Evolutionary conservation across 2,329 filamentous ascomycete species (phyloP).

Genomic region (Ophiostoma sp.): DNA sequence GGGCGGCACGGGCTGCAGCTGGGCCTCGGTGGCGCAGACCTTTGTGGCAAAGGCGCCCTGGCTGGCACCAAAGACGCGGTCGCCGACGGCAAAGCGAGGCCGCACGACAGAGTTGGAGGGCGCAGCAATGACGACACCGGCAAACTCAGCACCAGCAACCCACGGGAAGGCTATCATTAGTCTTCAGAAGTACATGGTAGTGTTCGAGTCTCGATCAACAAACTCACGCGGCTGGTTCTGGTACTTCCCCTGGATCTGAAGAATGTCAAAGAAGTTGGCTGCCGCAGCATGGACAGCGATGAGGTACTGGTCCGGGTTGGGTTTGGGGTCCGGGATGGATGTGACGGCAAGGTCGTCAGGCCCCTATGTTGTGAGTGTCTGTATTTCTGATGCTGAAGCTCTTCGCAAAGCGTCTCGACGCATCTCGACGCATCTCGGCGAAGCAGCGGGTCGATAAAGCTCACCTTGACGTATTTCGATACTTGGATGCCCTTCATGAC

Average conservation of each 20-base stretch:
- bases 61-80: slow-evolving; percentile 76
- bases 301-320: slow-evolving; percentile 70
- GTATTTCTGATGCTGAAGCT: neutral
- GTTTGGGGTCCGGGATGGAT: slow-evolving; percentile 67
- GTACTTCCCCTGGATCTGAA: slow-evolving; percentile 94
- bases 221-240: slow-evolving; percentile 66
- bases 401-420: too few relatives aligned
- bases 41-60: slow-evolving; percentile 84
- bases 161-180: slow-evolving; percentile 61
- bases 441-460: neutral
- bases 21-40: slow-evolving; percentile 59
- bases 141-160: slow-evolving; percentile 82
- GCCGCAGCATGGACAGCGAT: slow-evolving; percentile 81
- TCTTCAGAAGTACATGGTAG: neutral
- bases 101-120: slow-evolving; percentile 43
- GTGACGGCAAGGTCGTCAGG: slow-evolving; percentile 73
- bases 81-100: slow-evolving; percentile 63
- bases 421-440: neutral
- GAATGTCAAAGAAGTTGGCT: slow-evolving; percentile 94
- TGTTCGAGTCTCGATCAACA: neutral
- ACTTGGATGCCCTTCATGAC: slow-evolving; percentile 35
- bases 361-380: slow-evolving; percentile 44
- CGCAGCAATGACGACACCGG: slow-evolving; percentile 67
- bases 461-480: slow-evolving; percentile 34
- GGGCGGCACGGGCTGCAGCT: slow-evolving; percentile 66